A percentile compares a stretch with the other conserved stretches of the same genome.
Evolutionary conservation across 805 yeast genomes (phyloP).

Genomic region (Schwanniomyces occidentalis): DNA sequence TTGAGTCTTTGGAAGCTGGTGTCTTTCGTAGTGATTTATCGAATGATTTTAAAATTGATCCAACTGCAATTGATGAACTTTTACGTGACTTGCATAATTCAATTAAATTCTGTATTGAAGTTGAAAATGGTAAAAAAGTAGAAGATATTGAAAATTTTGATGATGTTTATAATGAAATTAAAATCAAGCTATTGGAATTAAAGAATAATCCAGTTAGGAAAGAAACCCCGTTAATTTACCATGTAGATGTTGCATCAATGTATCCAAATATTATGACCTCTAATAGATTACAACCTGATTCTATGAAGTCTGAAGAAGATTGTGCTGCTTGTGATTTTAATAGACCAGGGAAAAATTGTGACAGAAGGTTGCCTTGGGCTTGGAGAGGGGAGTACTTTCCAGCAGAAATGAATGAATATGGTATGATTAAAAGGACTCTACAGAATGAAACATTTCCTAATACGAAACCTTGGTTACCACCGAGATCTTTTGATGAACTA

Average conservation of each 20-base stretch:
- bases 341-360: slow-evolving; percentile 92
- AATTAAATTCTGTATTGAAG: slow-evolving; percentile 77
- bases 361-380: slow-evolving; percentile 88
- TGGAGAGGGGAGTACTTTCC: slow-evolving; percentile 98
- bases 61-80: slow-evolving; percentile 79
- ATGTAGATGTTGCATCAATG: slow-evolving; percentile 99
- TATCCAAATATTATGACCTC: slow-evolving; percentile 99
- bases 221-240: slow-evolving; percentile 88
- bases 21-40: slow-evolving; percentile 90
- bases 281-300: slow-evolving; percentile 95
- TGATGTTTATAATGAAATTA: slow-evolving; percentile 65
- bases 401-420: slow-evolving; percentile 86
- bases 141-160: slow-evolving; percentile 80
- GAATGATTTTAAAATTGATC: slow-evolving; percentile 73
- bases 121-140: slow-evolving; percentile 71
- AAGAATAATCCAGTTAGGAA: slow-evolving; percentile 60
- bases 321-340: slow-evolving; percentile 98
- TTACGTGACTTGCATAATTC: slow-evolving; percentile 72
- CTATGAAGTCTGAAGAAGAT: slow-evolving; percentile 91
- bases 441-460: slow-evolving; percentile 78
- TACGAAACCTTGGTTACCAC: slow-evolving; percentile 53
- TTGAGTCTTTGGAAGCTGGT: slow-evolving; percentile 96
- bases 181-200: slow-evolving; percentile 53
- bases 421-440: slow-evolving; percentile 82
- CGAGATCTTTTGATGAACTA: slow-evolving; percentile 72